Evolutionary conservation across 331 rosid species (phyloP).

Genomic region (Rhamnella rubrinervis): DNA sequence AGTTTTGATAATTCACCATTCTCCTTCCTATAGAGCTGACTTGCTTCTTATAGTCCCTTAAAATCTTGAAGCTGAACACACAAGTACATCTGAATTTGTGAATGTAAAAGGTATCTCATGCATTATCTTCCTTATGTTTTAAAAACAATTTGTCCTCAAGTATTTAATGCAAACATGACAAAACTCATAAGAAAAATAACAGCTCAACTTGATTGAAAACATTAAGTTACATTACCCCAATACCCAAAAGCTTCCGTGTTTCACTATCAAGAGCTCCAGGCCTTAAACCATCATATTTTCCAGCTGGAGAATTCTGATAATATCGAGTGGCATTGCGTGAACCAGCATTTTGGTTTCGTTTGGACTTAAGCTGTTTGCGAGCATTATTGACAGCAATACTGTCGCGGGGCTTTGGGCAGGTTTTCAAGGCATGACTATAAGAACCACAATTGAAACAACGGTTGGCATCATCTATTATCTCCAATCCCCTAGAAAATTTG

Average conservation of each 20-base stretch:
- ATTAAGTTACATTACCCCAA: conserved; percentile 53
- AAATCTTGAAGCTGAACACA: not conserved
- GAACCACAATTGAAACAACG: conserved; percentile 98
- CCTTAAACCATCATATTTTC: conserved; percentile 84
- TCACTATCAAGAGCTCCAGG: conserved; percentile 83
- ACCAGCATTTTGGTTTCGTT: conserved; percentile 55
- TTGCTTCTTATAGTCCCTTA: no score
- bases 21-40: no score
- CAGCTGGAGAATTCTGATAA: conserved; percentile 79
- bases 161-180: not conserved
- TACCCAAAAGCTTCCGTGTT: conserved; percentile 77
- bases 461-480: conserved; percentile 70
- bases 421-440: conserved; percentile 79
- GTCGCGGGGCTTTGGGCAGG: conserved; percentile 78
- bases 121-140: not conserved
- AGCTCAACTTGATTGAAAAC: not conserved
- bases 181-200: not conserved
- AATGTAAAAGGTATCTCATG: not conserved
- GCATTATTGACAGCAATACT: conserved; percentile 72
- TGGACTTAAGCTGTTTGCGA: conserved; percentile 70
- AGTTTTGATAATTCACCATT: no score
- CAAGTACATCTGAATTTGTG: not conserved
- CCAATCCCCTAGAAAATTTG: conserved; percentile 53
- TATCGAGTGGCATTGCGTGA: conserved; percentile 83
- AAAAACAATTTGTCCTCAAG: not conserved